Evolutionary conservation across 2,329 filamentous ascomycete species (phyloP).

Genomic region (Zasmidium cellare): DNA sequence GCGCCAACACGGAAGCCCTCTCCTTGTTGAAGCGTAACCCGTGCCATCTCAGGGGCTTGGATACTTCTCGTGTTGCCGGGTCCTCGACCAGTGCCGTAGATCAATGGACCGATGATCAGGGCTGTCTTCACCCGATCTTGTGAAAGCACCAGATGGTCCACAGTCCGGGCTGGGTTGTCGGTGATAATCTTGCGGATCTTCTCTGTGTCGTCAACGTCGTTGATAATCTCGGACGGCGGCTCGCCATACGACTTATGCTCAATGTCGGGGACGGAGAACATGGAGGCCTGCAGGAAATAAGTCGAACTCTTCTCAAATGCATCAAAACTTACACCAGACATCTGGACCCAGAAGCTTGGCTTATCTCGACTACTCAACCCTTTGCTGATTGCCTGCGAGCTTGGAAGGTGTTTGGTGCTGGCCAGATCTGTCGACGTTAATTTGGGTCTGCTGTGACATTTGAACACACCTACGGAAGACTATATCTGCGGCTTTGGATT

Average conservation of each 20-base stretch:
- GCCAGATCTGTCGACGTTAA: slow-evolving; percentile 6
- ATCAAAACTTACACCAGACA: slow-evolving; percentile 42
- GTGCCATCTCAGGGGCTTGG: slow-evolving; percentile 57
- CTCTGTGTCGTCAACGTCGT: slow-evolving; percentile 43
- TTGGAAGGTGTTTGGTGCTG: slow-evolving; percentile 6
- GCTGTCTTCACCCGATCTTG: slow-evolving; percentile 54
- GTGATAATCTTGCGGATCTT: slow-evolving; percentile 5
- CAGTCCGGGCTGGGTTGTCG: slow-evolving; percentile 46
- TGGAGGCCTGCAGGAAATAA: slow-evolving; percentile 38
- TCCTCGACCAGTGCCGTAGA: slow-evolving; percentile 58
- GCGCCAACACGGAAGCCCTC: slow-evolving; percentile 53
- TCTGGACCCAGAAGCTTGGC: slow-evolving; percentile 44
- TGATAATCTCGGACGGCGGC: slow-evolving; percentile 48
- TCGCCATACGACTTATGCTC: slow-evolving; percentile 47
- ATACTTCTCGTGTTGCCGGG: slow-evolving; percentile 53
- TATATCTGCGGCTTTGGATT: slow-evolving; percentile 9
- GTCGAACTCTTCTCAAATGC: not conserved
- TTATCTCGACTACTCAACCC: not conserved
- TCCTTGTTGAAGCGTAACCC: slow-evolving; percentile 50
- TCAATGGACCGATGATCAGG: slow-evolving; percentile 64
- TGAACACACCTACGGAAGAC: slow-evolving; percentile 1
- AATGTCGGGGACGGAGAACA: slow-evolving; percentile 52
- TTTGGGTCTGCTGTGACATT: not conserved
- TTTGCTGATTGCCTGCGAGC: slow-evolving; percentile 3
- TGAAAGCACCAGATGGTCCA: slow-evolving; percentile 65